Percentiles rank a stretch among this genome's conserved stretches.
phyloP scores from a whole-genome alignment of 257 asterid genomes.

The Plantago ovata region DNA sequence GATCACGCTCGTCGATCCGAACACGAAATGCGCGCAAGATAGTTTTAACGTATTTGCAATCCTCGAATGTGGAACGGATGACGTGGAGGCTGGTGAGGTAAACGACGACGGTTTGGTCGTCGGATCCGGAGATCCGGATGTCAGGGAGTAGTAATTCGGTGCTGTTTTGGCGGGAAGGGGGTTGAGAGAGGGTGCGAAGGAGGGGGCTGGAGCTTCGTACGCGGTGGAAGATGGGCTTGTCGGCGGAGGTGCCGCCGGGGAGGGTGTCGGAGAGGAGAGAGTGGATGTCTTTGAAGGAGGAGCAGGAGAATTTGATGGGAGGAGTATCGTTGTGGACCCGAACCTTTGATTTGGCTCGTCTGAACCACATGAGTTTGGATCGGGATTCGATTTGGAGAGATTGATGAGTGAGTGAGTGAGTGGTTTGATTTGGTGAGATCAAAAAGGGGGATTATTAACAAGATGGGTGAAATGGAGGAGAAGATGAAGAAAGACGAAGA shows the following conservation, averaged over 20 bases:
- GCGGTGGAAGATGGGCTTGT: constrained; percentile 65
- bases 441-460: too few relatives aligned
- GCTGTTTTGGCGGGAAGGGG: constrained; percentile 18
- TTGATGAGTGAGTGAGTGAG: neutral
- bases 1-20: constrained; percentile 79
- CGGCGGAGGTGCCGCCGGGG: constrained; percentile 21
- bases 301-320: constrained; percentile 52
- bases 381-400: neutral
- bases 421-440: constrained; percentile 2
- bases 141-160: constrained; percentile 32
- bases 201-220: constrained; percentile 53
- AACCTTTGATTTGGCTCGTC: constrained; percentile 56
- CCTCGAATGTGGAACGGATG: constrained; percentile 82
- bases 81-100: constrained; percentile 84
- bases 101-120: constrained; percentile 65
- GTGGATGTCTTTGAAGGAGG: constrained; percentile 84
- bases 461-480: neutral
- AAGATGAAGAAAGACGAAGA: too few relatives aligned
- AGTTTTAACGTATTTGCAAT: constrained; percentile 63
- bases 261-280: constrained; percentile 44
- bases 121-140: constrained; percentile 64
- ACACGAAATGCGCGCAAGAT: constrained; percentile 70
- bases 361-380: constrained; percentile 66
- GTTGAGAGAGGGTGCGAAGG: constrained; percentile 50
- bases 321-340: constrained; percentile 35